phyloP scores from a whole-genome alignment of 768 basidiomycete species.

The Cyclocybe aegerita region DNA sequence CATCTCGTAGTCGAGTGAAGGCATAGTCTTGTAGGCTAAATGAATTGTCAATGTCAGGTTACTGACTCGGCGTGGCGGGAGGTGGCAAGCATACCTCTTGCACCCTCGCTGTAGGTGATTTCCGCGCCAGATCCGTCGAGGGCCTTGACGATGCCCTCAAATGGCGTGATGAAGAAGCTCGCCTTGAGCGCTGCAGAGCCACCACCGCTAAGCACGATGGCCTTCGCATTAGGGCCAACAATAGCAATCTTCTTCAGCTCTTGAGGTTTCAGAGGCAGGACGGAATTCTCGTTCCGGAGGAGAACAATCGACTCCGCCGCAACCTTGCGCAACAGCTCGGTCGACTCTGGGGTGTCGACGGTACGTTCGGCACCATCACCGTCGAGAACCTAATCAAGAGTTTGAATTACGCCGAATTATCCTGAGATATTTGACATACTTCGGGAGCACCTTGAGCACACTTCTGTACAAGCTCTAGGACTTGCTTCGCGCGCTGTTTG shows the following conservation, averaged over 20 bases:
- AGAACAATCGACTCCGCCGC: constrained; percentile 73
- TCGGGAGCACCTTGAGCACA: constrained; percentile 68
- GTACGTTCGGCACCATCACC: constrained; percentile 70
- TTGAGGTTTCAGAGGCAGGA: constrained; percentile 52
- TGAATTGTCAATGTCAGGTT: not conserved
- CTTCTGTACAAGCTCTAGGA: constrained; percentile 69
- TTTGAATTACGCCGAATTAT: not conserved
- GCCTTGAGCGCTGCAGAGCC: constrained; percentile 74
- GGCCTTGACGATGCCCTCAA: constrained; percentile 68
- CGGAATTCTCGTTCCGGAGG: constrained; percentile 60
- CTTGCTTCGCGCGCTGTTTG: constrained; percentile 64
- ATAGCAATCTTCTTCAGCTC: constrained; percentile 70
- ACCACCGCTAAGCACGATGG: constrained; percentile 61
- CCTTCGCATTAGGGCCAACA: constrained; percentile 72
- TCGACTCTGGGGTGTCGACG: constrained; percentile 60
- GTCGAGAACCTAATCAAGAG: constrained; percentile 53
- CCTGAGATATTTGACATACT: constrained; percentile 28
- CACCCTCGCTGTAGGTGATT: constrained; percentile 68
- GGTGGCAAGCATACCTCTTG: constrained; percentile 45
- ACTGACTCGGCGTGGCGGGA: not conserved
- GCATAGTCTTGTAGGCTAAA: constrained; percentile 62
- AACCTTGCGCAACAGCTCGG: constrained; percentile 60
- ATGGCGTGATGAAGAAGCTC: constrained; percentile 76
- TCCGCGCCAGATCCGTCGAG: constrained; percentile 42
- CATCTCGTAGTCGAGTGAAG: constrained; percentile 68